Evolutionary conservation across 208 protist species (phyloP), one percentile per base, ranked within the genome.

Genomic region (Leishmania martiniquensis): DNA sequence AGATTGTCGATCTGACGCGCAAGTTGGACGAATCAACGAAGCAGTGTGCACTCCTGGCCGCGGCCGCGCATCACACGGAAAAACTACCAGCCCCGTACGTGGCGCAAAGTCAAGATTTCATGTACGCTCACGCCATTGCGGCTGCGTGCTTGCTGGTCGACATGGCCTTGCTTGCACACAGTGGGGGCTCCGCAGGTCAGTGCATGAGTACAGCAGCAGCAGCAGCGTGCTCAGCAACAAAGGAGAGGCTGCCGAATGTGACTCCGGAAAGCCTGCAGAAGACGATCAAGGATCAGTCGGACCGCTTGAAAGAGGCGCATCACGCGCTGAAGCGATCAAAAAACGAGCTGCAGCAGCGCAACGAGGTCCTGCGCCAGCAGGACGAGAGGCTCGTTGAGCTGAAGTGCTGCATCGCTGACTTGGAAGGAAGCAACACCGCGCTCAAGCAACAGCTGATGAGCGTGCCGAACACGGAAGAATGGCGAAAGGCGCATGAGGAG

Each of bases 381-480:
- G 87, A 94, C 49, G 82, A 88, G 15, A 83, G 85, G 0, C 29
- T 95, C 13, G 71, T 81, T 0, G 29, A 77, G 0, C 65, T 94
- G 20, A 84, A 88, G 76, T 80, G 86, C 25, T 88, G 86, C 9
- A 37, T 93, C 7, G 82, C 88, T 5, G 82, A 84, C 4, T 57
- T 76, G 44, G 80, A 84, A 52, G 32, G 68, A 13, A 57, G 69
- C 34, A 84, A 84, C 54, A 57, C n/a, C 6, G 62, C 80, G 5
- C 51, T 87, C 22, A 62, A 83, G 63, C 72, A 80, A 57, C 75
- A 81, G 29, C 77, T 86, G 4, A 69, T 76, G 71, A 70, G 20
- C 4, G 77, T 85, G n/a, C 89, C 81, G 0, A 90, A 97, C 75
- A 85, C 87, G 67, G 89, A 97, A n/a, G 77, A 94, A 70, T 73